These are phyloP conservation scores for Lactarius vividus DNA, from an alignment of 768 basidiomycete genomes.

Conservation along the genomic window DNA sequence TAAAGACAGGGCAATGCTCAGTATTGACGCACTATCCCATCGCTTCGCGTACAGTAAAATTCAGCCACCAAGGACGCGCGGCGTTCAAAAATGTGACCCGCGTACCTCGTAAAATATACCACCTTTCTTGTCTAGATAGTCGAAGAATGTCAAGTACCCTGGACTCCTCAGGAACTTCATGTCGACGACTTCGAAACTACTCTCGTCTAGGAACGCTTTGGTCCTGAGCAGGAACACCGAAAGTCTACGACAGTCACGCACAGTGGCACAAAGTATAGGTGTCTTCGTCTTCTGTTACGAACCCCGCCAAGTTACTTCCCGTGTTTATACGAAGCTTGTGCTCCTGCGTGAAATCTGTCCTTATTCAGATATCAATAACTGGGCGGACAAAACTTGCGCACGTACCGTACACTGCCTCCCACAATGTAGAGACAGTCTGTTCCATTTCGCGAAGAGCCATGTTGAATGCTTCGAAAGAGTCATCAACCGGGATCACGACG, in stretches of 20 bases:
- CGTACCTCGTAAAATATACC: slow-evolving; percentile 21
- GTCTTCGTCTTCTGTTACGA: slow-evolving; percentile 13
- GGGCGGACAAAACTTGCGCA: too few relatives aligned
- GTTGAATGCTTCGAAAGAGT: slow-evolving; percentile 51
- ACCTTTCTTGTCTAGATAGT: slow-evolving; percentile 21
- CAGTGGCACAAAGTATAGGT: slow-evolving; percentile 19
- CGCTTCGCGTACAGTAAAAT: background rate
- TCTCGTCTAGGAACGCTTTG: slow-evolving; percentile 8
- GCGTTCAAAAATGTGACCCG: background rate
- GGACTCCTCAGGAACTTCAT: slow-evolving; percentile 15
- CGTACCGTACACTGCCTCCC: slow-evolving; percentile 63
- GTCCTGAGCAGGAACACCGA: background rate
- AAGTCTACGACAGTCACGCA: background rate
- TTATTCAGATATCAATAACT: background rate
- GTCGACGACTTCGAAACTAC: slow-evolving; percentile 14
- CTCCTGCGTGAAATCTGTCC: background rate
- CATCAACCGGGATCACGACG: background rate
- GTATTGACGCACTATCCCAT: slow-evolving; percentile 6
- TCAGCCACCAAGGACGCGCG: background rate
- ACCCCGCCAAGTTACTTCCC: background rate
- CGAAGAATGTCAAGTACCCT: slow-evolving; percentile 8
- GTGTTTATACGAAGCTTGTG: background rate
- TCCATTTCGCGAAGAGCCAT: slow-evolving; percentile 71
- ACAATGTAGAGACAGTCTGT: slow-evolving; percentile 69
- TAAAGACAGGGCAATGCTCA: slow-evolving; percentile 16